Percentiles rank a stretch among this genome's conserved stretches.
phyloP scores from a whole-genome alignment of 208 protist genomes.

The Crithidia expoeki region DNA sequence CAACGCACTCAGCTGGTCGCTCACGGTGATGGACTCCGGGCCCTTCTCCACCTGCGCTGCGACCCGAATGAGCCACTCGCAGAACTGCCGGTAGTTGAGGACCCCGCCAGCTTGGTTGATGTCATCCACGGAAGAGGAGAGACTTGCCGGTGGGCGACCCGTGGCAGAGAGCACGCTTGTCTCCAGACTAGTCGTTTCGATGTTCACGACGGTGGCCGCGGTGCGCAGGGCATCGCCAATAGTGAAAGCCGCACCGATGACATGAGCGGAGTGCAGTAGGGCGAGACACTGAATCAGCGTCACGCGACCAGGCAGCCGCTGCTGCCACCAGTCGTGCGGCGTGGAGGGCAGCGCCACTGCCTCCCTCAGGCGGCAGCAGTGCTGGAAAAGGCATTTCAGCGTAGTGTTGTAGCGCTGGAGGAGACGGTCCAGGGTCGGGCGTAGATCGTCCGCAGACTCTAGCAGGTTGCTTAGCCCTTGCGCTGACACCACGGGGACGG shows the following conservation, averaged over 20 bases:
- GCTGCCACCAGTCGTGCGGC: slow-evolving; percentile 74
- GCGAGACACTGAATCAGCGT: slow-evolving; percentile 68
- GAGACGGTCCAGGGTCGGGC: slow-evolving; percentile 32
- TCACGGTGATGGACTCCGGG: slow-evolving; percentile 28
- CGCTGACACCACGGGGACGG: slow-evolving; percentile 25
- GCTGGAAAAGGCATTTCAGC: slow-evolving; percentile 61
- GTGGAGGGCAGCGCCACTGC: slow-evolving; percentile 66
- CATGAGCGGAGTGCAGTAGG: slow-evolving; percentile 58
- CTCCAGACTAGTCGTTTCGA: slow-evolving; percentile 25
- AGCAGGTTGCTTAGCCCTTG: slow-evolving; percentile 24
- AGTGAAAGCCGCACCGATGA: slow-evolving; percentile 59
- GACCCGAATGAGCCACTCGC: slow-evolving; percentile 78
- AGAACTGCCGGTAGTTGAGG: slow-evolving; percentile 85
- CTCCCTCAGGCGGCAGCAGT: slow-evolving; percentile 42
- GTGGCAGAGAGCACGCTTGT: neutral
- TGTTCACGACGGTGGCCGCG: slow-evolving; percentile 42
- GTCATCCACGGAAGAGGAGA: slow-evolving; percentile 16
- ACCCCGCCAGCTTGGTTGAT: slow-evolving; percentile 47
- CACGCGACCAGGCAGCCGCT: slow-evolving; percentile 67
- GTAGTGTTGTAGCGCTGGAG: slow-evolving; percentile 77
- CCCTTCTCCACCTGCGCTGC: slow-evolving; percentile 56
- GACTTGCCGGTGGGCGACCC: neutral
- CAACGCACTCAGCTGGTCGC: slow-evolving; percentile 52
- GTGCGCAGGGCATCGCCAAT: slow-evolving; percentile 57
- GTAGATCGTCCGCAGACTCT: slow-evolving; percentile 41